Evolutionary conservation across 495 filamentous ascomycete species (phyloP).

Genomic region (Oidiodendron maius): DNA sequence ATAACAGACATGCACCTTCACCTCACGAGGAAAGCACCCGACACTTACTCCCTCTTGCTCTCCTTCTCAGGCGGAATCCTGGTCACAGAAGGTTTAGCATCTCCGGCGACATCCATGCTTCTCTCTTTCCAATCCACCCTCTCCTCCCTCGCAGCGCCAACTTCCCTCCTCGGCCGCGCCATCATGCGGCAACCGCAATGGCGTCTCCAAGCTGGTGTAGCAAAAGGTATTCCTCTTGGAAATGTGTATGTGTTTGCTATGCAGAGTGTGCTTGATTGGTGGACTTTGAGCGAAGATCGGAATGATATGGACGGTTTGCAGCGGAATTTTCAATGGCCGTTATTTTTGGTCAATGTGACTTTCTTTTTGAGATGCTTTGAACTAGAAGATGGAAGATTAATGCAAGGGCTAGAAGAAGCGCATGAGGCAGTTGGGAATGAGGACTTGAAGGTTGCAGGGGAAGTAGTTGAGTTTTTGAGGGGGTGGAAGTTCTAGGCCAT

Average conservation of each 20-base stretch:
- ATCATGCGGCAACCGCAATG: conserved; percentile 10
- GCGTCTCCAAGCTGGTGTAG: background rate
- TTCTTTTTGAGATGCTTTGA: conserved; percentile 9
- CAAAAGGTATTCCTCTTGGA: conserved; percentile 1
- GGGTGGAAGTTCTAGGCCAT: no score
- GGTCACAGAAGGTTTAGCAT: conserved; percentile 7
- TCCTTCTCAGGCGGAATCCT: conserved; percentile 2
- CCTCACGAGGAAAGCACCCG: background rate
- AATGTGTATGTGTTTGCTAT: conserved; percentile 8
- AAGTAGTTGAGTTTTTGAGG: background rate
- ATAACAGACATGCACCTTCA: conserved; percentile 2
- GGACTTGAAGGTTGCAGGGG: background rate
- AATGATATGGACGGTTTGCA: conserved; percentile 12
- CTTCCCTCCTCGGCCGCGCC: background rate
- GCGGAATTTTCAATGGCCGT: conserved; percentile 7
- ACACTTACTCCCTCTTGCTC: background rate
- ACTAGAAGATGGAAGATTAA: background rate
- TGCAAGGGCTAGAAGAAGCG: background rate
- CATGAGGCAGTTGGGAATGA: conserved; percentile 1
- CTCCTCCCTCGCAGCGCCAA: conserved; percentile 1
- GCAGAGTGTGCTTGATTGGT: conserved; percentile 8
- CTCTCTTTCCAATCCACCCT: conserved; percentile 1
- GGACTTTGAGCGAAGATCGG: conserved; percentile 7
- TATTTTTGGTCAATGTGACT: conserved; percentile 7
- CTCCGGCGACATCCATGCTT: background rate